A percentile compares a stretch with the other conserved stretches of the same genome.
These are phyloP conservation scores for Acorus gramineus DNA, from an alignment of 106 monocot species.

Conservation along the genomic window DNA sequence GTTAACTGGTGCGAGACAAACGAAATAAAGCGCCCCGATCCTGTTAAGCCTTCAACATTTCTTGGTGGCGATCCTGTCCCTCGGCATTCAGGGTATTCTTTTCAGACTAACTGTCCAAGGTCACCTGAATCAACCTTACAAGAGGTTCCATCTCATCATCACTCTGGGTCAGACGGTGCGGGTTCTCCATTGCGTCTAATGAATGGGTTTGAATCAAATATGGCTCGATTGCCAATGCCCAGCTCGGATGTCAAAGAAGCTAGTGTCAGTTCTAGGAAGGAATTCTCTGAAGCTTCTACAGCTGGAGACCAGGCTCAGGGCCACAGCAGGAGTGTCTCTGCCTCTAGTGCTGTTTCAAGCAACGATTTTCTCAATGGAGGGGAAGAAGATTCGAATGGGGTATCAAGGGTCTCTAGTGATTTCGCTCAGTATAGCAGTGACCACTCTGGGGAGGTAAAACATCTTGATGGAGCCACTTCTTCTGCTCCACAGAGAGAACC, in stretches of 20 bases:
- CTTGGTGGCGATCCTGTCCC: conserved; percentile 16
- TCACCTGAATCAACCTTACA: conserved; percentile 27
- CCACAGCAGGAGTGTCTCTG: conserved; percentile 25
- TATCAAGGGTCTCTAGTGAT: conserved; percentile 25
- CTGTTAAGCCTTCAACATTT: conserved; percentile 39
- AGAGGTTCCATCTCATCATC: conserved; percentile 20
- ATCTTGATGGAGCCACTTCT: conserved; percentile 8
- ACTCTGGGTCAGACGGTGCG: not conserved
- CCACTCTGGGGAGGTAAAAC: conserved; percentile 37
- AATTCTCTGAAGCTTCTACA: conserved; percentile 6
- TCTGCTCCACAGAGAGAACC: conserved; percentile 26
- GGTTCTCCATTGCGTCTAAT: conserved; percentile 14
- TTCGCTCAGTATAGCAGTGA: conserved; percentile 25
- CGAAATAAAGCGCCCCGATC: conserved; percentile 67
- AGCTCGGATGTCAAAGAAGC: conserved; percentile 23
- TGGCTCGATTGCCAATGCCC: conserved; percentile 13
- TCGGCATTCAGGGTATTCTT: conserved; percentile 13
- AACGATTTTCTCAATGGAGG: conserved; percentile 12
- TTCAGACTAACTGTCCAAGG: conserved; percentile 11
- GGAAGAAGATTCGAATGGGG: conserved; percentile 13
- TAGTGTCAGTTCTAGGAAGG: conserved; percentile 5
- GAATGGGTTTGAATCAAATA: conserved; percentile 28
- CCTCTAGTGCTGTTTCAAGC: conserved; percentile 22
- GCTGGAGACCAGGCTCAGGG: conserved; percentile 21
- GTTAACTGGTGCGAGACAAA: conserved; percentile 83